Base-by-base conservation (phyloP, 495 filamentous ascomycete species). In the Xanthoparmelia taractica region DNA sequence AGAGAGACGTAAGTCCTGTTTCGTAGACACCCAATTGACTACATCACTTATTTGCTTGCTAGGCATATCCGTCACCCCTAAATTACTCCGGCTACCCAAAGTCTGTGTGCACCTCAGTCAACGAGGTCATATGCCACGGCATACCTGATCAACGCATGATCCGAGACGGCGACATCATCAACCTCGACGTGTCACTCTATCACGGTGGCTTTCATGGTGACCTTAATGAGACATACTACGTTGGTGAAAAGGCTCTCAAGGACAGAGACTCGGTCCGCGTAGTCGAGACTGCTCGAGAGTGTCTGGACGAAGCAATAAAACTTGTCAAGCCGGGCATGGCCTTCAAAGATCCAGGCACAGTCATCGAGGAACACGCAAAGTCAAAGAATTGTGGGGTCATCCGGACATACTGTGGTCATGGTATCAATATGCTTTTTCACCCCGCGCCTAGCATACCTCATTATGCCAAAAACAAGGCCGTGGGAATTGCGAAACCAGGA, bases 71-170 rank as follows among this genome's bases (percentile, higher is more conserved):
- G 0, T 99, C 94, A 0, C 91, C 93, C 2, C 76, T 99, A 12
- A 99, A 99, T 78, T 99, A 99, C 74, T 85, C 86, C 79, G 80
- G 91, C 73, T 99, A 97, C 78, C 94, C 94, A 61, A 99, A 99
- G 79, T 99, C 94, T 2, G 86, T 97, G 54, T 99, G 94, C 75
- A 97, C 92, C 1, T 96, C 92, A 3, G 71, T 88, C 64, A 99
- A 99, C 78, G 94, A 99, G 76, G 87, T 96, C 62, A 97, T 99
- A 71, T 95, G 91, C 76, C 91, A 96, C 78, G 91, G 91, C 59
- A 95, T 96, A 61, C 91, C 91, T 23, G 91, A 96, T 64, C 81
- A 89, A 66, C 81, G 91, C 29, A 79, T 87, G 12, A 77, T 96
- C 11, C 74, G 88, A 56, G 90, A 96, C 64, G 91, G 91, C 57